Percentiles rank a stretch among this genome's conserved stretches.
These are phyloP conservation scores for Naegleria gruberi DNA, from an alignment of 208 protist genomes.

Conservation along the genomic window DNA sequence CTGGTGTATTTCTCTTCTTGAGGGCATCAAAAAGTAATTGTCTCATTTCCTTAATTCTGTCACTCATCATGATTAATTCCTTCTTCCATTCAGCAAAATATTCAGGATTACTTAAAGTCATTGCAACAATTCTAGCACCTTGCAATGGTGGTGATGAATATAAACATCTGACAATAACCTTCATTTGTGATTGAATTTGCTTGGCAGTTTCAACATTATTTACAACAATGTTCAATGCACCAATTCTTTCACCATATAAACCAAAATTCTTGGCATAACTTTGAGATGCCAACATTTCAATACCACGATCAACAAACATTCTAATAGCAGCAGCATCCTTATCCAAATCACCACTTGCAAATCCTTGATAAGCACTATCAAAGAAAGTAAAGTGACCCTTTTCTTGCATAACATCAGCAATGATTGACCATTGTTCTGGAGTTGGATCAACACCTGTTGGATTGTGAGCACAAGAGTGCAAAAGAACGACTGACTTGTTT, in stretches of 20 bases:
- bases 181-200: conserved; percentile 60
- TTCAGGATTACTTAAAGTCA: conserved; percentile 45
- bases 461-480: conserved; percentile 81
- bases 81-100: conserved; percentile 45
- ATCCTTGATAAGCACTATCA: conserved; percentile 68
- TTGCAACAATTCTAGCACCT: conserved; percentile 62
- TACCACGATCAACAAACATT: conserved; percentile 31
- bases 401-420: conserved; percentile 41
- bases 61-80: conserved; percentile 27
- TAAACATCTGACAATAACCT: conserved; percentile 66
- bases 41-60: conserved; percentile 33
- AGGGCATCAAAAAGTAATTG: conserved; percentile 32
- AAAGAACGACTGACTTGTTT: conserved; percentile 48
- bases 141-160: conserved; percentile 76
- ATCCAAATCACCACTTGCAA: conserved; percentile 65
- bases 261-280: conserved; percentile 81
- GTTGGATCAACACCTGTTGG: conserved; percentile 81
- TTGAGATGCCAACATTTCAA: conserved; percentile 47
- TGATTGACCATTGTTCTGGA: conserved; percentile 78
- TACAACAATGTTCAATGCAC: conserved; percentile 52
- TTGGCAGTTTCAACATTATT: conserved; percentile 31
- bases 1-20: conserved; percentile 28
- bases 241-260: conserved; percentile 69
- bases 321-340: conserved; percentile 49
- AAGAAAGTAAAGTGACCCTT: conserved; percentile 60